phyloP scores from a whole-genome alignment of 2,329 filamentous ascomycete genomes.

The Trichoderma citrinoviride region DNA sequence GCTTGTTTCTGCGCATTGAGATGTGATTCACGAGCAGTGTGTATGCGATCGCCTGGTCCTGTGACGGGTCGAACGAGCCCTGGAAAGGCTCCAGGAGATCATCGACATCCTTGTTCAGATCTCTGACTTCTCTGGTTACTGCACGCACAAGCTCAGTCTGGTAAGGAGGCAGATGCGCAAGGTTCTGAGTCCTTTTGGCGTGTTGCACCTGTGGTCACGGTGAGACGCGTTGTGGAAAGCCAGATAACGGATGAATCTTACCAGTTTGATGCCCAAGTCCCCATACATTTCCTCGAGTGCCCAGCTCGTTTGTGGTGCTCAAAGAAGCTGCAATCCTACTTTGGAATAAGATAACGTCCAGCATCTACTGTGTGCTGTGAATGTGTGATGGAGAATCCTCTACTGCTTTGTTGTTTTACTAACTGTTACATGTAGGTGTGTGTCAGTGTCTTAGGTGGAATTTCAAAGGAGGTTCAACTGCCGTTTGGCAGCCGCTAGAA shows the following conservation, averaged over 20 bases:
- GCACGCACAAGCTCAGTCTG: slow-evolving; percentile 87
- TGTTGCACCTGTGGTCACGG: slow-evolving; percentile 69
- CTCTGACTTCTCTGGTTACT: slow-evolving; percentile 86
- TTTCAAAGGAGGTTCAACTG: neutral
- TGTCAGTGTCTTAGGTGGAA: neutral
- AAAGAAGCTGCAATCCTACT: neutral
- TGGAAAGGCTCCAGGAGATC: slow-evolving; percentile 78
- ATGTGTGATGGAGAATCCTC: neutral
- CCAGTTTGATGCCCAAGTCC: slow-evolving; percentile 81
- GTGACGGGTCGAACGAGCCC: slow-evolving; percentile 78
- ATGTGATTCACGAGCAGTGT: slow-evolving; percentile 90
- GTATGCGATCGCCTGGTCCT: slow-evolving; percentile 80
- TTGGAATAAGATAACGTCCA: neutral
- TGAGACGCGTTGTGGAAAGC: slow-evolving; percentile 10
- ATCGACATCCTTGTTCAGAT: slow-evolving; percentile 82
- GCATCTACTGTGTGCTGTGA: neutral
- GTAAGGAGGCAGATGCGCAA: slow-evolving; percentile 84
- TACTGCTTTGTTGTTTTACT: neutral
- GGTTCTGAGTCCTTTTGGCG: slow-evolving; percentile 88
- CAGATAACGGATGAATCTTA: slow-evolving; percentile 37
- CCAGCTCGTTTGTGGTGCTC: neutral
- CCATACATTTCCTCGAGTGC: slow-evolving; percentile 66
- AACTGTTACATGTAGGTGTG: too few species aligned
- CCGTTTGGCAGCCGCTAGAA: neutral
- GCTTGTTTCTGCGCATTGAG: slow-evolving; percentile 93